Evolutionary conservation across 2,329 filamentous ascomycete genomes (phyloP).

Genomic region (Fulvia fulva): DNA sequence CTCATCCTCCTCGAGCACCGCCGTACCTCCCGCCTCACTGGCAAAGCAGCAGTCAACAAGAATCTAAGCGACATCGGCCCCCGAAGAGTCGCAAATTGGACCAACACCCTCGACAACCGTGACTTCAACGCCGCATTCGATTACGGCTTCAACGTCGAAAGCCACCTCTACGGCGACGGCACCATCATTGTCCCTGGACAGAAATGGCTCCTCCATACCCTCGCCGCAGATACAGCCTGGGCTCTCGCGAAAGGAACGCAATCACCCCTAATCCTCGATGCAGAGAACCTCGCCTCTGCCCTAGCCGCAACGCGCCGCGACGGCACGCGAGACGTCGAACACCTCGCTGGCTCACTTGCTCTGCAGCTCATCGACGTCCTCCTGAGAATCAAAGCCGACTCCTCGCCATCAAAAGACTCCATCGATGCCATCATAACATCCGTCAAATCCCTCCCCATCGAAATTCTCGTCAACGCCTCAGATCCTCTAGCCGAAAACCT

Average conservation of each 20-base stretch:
- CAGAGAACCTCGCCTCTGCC: constrained; percentile 6
- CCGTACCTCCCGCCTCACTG: constrained; percentile 30
- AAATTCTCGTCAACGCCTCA: constrained; percentile 7
- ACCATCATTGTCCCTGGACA: constrained; percentile 12
- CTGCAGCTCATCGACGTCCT: constrained; percentile 15
- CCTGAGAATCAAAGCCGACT: constrained; percentile 4
- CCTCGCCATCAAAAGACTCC: constrained; percentile 7
- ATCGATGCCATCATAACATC: constrained; percentile 14
- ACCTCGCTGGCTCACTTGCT: constrained; percentile 20
- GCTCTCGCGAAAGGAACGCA: constrained; percentile 19
- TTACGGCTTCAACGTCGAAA: constrained; percentile 31
- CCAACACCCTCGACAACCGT: constrained; percentile 28
- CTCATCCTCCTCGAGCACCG: constrained; percentile 33
- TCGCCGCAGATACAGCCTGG: constrained; percentile 29
- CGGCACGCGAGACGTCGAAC: constrained; percentile 13
- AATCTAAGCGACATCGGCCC: constrained; percentile 23
- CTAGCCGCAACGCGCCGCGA: background rate
- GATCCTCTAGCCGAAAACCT: constrained; percentile 17
- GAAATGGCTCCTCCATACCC: constrained; percentile 21
- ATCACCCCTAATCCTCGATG: constrained; percentile 17
- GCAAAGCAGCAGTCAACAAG: constrained; percentile 20
- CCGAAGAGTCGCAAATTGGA: constrained; percentile 28
- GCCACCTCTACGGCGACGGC: constrained; percentile 19
- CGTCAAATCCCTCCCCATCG: constrained; percentile 14
- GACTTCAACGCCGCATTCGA: constrained; percentile 35